Base-by-base conservation (phyloP, 78 protist genomes). In the Blattamonas nauphoetae region DNA sequence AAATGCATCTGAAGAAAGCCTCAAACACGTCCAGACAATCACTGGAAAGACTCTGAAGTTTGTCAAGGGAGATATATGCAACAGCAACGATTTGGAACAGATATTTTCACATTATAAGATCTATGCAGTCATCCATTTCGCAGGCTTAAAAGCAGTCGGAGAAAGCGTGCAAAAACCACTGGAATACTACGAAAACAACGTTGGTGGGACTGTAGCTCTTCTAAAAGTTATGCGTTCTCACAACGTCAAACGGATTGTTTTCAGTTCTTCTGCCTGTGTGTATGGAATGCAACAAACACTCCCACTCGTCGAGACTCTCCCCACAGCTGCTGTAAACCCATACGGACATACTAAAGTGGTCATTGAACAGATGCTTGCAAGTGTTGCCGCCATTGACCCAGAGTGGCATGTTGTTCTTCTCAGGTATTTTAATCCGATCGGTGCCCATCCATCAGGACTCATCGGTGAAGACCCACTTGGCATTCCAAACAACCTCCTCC, bases 341-440 rank as follows among this genome's bases (percentile, higher is more conserved):
- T 87, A 87, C 64, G 89, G 89, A 32, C 6, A 38, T 29, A 42
- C 89, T 2, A 87, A 87, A 41, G 44, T 42, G 42, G 1, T 77
- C 34, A 36, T 78, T 42, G 89, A 87, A 44, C 45, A 87, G 64
- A 6, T 46, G 35, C 6, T 5, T 6, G 35, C 35, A 5, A 46
- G 5, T 6, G 35, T 21, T 6, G 35, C 35, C 64, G 5, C 64
- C 64, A 6, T 46, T 46, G 85, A n/a, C 45, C 42, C 78, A n/a
- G 89, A 1, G 11, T 21, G 78, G 4, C 43, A 34, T n/a, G 45
- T 43, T 3, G 45, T 41, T 5, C 0, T 77, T 1, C 85, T 87
- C 0, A 45, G 89, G 41, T 87, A 87, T 38, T 87, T 87, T 1
- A 87, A 87, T n/a, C 86, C 89, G 43, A 42, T 45, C 38, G 89